Conservation (phyloP, 139 green algal species). For the Tetradesmus lagerheimii region DNA sequence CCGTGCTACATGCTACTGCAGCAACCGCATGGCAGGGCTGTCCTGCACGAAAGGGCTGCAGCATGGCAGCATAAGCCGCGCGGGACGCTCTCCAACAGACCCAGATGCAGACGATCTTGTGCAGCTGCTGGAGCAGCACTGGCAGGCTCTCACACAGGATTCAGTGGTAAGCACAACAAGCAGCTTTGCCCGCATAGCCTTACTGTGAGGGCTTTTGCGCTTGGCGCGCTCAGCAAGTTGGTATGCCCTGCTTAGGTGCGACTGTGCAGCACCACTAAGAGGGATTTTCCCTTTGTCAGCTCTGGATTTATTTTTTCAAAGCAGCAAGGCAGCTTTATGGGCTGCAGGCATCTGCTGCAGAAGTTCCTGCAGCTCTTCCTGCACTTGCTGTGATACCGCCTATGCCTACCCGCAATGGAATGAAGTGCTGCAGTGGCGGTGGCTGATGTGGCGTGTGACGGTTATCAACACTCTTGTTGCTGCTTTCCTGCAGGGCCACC, state of each 20-base stretch:
- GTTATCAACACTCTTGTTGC: not conserved
- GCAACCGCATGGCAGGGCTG: not conserved
- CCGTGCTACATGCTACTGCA: not conserved
- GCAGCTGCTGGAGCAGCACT: not conserved
- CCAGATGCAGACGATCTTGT: not conserved
- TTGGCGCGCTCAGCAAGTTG: no score
- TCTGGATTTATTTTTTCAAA: not conserved
- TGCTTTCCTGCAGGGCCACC: slow-evolving; percentile 17
- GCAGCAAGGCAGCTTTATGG: not conserved
- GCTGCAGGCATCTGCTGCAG: not conserved
- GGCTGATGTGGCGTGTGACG: not conserved
- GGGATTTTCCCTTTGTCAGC: no score
- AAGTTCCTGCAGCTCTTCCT: not conserved
- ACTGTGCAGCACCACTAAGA: no score
- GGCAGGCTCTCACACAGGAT: slow-evolving; percentile 12
- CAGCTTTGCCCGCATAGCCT: not conserved
- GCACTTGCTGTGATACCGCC: not conserved
- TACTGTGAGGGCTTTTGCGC: no score
- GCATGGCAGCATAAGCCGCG: not conserved
- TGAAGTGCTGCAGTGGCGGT: no score
- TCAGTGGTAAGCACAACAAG: not conserved
- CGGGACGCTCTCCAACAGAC: not conserved
- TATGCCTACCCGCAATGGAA: no score
- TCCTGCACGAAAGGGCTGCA: not conserved
- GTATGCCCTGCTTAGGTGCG: no score